A percentile compares a stretch with the other conserved stretches of the same genome.
Conservation (phyloP, 2,329 filamentous ascomycete genomes). For the Graphilbum sp. region DNA sequence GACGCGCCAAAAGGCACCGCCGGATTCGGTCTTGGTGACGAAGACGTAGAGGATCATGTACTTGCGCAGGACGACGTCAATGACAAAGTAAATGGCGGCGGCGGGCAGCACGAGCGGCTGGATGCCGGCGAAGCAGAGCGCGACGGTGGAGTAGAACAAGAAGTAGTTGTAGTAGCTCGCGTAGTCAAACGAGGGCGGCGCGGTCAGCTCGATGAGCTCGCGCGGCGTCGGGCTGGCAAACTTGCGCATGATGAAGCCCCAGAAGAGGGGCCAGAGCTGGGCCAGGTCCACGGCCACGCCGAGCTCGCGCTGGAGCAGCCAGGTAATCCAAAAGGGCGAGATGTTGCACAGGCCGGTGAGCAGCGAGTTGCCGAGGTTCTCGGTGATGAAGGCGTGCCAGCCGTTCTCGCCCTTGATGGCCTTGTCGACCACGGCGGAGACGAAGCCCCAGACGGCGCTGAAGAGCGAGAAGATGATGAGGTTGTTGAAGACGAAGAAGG, state of each 20-base stretch:
- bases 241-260: slow-evolving; percentile 69
- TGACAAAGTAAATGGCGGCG: slow-evolving; percentile 72
- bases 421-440: slow-evolving; percentile 45
- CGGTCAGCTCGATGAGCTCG: slow-evolving; percentile 81
- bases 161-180: slow-evolving; percentile 98
- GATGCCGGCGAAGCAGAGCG: slow-evolving; percentile 66
- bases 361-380: slow-evolving; percentile 44
- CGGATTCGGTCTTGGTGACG: slow-evolving; percentile 90
- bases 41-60: slow-evolving; percentile 91
- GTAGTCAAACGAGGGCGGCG: slow-evolving; percentile 85
- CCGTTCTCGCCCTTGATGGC: slow-evolving; percentile 40
- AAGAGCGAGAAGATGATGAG: slow-evolving; percentile 88
- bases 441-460: slow-evolving; percentile 61
- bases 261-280: slow-evolving; percentile 70
- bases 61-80: slow-evolving; percentile 87
- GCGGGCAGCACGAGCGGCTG: slow-evolving; percentile 80
- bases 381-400: slow-evolving; percentile 51
- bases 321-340: slow-evolving; percentile 88
- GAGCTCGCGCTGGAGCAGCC: slow-evolving; percentile 80
- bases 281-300: slow-evolving; percentile 89
- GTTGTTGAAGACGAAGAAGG: slow-evolving; percentile 97
- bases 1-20: slow-evolving; percentile 80
- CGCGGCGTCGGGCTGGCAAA: slow-evolving; percentile 80
- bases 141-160: slow-evolving; percentile 82
- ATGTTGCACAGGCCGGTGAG: slow-evolving; percentile 60